phyloP scores from a whole-genome alignment of 306 rosid species.

The Gillenia trifoliata region DNA sequence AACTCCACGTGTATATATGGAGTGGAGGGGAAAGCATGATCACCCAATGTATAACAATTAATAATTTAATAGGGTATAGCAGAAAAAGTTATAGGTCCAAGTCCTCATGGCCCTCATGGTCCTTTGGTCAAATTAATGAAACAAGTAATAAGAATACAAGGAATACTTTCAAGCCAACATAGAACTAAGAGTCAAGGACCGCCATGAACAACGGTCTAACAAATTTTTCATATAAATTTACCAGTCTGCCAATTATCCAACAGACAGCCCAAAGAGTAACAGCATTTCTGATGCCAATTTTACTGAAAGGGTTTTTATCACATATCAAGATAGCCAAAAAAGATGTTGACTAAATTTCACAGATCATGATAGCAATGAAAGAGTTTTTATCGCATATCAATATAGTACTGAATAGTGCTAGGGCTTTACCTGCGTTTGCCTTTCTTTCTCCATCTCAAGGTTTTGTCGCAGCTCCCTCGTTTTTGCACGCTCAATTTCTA shows the following conservation, averaged over 20 bases:
- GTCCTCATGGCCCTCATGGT: background rate
- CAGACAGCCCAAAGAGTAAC: background rate
- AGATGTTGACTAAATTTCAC: background rate
- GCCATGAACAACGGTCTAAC: background rate
- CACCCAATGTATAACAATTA: background rate
- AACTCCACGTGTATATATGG: background rate
- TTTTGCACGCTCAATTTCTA: slow-evolving; percentile 83
- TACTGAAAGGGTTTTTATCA: too few relatives aligned
- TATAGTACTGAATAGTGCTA: background rate
- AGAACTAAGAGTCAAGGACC: background rate
- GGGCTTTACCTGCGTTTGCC: slow-evolving; percentile 68
- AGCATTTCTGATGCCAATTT: background rate
- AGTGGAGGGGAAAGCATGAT: background rate
- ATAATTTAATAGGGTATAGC: background rate
- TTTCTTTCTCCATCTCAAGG: slow-evolving; percentile 93
- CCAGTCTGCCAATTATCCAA: background rate
- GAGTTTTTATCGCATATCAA: background rate
- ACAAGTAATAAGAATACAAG: slow-evolving; percentile 9
- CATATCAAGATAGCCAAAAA: background rate
- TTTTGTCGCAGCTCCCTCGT: slow-evolving; percentile 86
- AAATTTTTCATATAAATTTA: background rate
- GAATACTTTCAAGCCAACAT: background rate
- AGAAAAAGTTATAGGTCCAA: background rate
- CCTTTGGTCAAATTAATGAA: background rate
- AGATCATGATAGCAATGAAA: background rate